These are phyloP conservation scores for Colletotrichum tropicicola DNA, from an alignment of 2,329 filamentous ascomycete species.

Conservation along the genomic window DNA sequence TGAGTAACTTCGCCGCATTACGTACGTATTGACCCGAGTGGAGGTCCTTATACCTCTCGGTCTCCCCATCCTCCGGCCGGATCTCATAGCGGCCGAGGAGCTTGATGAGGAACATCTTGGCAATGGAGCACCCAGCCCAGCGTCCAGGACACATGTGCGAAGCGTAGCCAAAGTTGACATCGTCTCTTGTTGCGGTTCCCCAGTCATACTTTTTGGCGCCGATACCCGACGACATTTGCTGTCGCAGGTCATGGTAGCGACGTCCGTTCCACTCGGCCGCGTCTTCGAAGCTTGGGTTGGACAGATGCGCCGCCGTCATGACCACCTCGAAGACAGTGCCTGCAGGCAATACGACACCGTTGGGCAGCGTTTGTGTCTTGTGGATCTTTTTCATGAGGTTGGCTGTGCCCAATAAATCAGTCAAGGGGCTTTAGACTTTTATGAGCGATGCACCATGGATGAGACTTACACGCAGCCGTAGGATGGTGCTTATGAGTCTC, in stretches of 20 bases:
- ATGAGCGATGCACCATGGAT: not conserved
- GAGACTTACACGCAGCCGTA: constrained; percentile 17
- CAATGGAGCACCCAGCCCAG: constrained; percentile 27
- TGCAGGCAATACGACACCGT: constrained; percentile 7
- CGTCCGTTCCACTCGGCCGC: constrained; percentile 16
- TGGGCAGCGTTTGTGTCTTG: constrained; percentile 19
- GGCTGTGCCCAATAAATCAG: not conserved
- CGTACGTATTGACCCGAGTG: constrained; percentile 25
- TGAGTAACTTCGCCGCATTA: no score
- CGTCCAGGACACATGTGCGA: constrained; percentile 27
- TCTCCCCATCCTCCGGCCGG: constrained; percentile 9
- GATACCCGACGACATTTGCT: not conserved
- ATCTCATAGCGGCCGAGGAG: constrained; percentile 1
- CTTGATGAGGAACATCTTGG: constrained; percentile 28
- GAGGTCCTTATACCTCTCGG: constrained; percentile 11
- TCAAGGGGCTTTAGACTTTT: not conserved
- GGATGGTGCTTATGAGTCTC: constrained; percentile 26
- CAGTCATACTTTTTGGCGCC: constrained; percentile 20
- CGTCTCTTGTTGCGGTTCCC: constrained; percentile 19
- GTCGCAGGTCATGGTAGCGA: constrained; percentile 20
- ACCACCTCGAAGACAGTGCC: constrained; percentile 23
- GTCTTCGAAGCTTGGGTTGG: constrained; percentile 10
- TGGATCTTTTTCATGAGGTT: constrained; percentile 27
- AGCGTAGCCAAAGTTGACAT: constrained; percentile 26
- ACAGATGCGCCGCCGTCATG: constrained; percentile 24